Evolutionary conservation across 2,329 filamentous ascomycete species (phyloP).

Genomic region (Penicillium sp.): DNA sequence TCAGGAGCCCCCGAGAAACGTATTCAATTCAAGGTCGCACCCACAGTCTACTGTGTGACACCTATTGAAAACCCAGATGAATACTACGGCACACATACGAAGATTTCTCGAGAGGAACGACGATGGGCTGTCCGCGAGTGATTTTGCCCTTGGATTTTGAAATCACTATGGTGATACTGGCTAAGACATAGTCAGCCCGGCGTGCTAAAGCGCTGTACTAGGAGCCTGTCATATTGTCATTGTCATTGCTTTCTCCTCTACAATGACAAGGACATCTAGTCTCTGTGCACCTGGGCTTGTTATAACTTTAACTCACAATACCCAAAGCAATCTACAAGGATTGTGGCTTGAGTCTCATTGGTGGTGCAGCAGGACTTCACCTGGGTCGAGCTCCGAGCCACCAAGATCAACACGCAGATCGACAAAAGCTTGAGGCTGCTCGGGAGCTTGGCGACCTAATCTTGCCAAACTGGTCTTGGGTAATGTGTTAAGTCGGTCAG

Average conservation of each 20-base stretch:
- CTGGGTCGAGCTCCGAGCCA: not conserved
- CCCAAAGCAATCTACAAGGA: not conserved
- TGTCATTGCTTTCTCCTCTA: not conserved
- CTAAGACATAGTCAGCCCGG: not conserved
- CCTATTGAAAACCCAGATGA: conserved; percentile 51
- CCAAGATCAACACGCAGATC: not conserved
- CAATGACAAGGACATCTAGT: not conserved
- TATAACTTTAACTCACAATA: not conserved
- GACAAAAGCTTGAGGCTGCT: not conserved
- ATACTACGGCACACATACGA: conserved; percentile 49
- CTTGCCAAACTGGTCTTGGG: not conserved
- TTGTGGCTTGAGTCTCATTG: not conserved
- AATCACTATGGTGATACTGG: not conserved
- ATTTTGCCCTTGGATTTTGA: conserved; percentile 11
- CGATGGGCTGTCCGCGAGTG: conserved; percentile 45
- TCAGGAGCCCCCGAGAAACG: conserved; percentile 32
- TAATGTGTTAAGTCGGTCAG: not conserved
- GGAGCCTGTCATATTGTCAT: not conserved
- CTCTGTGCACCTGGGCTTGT: not conserved
- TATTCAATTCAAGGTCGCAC: conserved; percentile 46
- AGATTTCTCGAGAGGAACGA: conserved; percentile 48
- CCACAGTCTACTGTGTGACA: conserved; percentile 48
- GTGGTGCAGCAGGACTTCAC: not conserved
- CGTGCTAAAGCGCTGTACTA: not conserved
- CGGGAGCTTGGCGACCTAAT: not conserved